phyloP scores from a whole-genome alignment of 768 basidiomycete species.

The Russula sp. region DNA sequence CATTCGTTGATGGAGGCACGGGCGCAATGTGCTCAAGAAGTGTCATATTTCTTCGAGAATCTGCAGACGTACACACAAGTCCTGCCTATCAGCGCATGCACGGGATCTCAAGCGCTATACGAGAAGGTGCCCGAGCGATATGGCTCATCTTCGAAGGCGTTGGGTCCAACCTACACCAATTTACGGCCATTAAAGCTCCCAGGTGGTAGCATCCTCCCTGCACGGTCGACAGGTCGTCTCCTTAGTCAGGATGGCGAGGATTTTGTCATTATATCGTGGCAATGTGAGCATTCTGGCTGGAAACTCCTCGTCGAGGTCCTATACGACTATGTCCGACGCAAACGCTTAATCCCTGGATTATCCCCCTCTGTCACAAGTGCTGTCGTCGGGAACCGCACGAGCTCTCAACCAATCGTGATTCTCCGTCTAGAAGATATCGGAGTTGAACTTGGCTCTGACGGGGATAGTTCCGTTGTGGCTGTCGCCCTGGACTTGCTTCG shows the following conservation, averaged over 20 bases:
- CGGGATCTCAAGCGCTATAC: constrained; percentile 63
- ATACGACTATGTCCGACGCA: constrained; percentile 61
- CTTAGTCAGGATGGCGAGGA: constrained; percentile 68
- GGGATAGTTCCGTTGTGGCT: constrained; percentile 58
- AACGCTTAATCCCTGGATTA: constrained; percentile 36
- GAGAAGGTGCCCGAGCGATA: constrained; percentile 60
- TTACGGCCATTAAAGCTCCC: constrained; percentile 62
- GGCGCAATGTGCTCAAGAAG: constrained; percentile 55
- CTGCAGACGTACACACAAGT: constrained; percentile 72
- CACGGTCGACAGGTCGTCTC: constrained; percentile 58
- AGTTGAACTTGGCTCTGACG: constrained; percentile 54
- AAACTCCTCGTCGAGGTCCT: constrained; percentile 75
- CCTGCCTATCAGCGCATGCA: constrained; percentile 52
- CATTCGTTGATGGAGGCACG: constrained; percentile 40
- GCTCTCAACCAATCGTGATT: constrained; percentile 15
- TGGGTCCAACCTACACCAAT: constrained; percentile 57
- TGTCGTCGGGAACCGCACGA: neutral
- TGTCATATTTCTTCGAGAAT: constrained; percentile 68
- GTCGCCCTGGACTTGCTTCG: constrained; percentile 75
- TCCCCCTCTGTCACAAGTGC: neutral
- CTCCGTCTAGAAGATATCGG: constrained; percentile 63
- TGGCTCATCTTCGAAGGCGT: constrained; percentile 39
- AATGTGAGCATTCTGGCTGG: constrained; percentile 81
- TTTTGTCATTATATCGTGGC: constrained; percentile 68
- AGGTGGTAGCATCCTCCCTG: constrained; percentile 65